Conservation (phyloP, 148 eudicot genomes). For the Rhododendron simsii region DNA sequence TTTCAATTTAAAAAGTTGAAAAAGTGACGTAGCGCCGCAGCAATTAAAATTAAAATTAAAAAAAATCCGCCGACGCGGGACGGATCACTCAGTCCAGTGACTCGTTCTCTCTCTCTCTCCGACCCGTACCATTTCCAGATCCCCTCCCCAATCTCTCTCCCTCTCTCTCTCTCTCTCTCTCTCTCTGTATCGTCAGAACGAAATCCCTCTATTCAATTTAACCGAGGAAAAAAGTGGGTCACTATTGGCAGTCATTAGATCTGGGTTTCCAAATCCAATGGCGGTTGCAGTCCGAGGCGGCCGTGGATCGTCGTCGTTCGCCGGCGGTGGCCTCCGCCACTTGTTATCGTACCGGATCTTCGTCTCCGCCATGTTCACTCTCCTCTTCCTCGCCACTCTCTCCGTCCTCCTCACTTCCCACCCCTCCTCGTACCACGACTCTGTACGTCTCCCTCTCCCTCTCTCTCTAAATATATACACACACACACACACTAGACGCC, state of each 20-base stretch:
- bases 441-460: conserved; percentile 31
- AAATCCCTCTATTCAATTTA: background rate
- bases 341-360: conserved; percentile 81
- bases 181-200: background rate
- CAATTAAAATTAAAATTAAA: background rate
- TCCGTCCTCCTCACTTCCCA: conserved; percentile 71
- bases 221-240: background rate
- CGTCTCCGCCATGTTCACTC: conserved; percentile 70
- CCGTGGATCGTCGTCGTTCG: conserved; percentile 40
- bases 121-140: background rate
- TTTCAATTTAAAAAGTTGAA: no score
- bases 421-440: conserved; percentile 38
- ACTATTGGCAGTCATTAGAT: conserved; percentile 2
- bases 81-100: background rate
- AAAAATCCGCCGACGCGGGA: background rate
- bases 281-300: conserved; percentile 69
- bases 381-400: conserved; percentile 73
- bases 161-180: background rate
- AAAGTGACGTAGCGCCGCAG: no score
- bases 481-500: background rate
- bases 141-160: no score
- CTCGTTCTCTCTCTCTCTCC: background rate
- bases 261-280: conserved; percentile 26
- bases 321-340: conserved; percentile 33
- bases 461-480: no score